Base-by-base conservation (phyloP, 441 rosid genomes). In the Lepidium campestre region DNA sequence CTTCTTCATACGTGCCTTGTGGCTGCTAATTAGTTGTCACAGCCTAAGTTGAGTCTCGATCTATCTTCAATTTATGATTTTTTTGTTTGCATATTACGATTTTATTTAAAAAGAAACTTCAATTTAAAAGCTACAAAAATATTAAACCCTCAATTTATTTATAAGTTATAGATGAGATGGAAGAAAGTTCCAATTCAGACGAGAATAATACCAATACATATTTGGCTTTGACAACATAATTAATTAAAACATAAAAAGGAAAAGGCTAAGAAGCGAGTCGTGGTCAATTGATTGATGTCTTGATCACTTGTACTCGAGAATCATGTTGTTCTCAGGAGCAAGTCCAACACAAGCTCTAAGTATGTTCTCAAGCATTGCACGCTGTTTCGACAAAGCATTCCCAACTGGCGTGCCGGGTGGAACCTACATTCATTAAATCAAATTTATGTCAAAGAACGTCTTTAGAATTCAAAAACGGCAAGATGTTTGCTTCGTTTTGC, bases 291-390 rank as follows among this genome's bases (percentile, higher is more conserved):
- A 58, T 19, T 20, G 29, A 17, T 57, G 11, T 37, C 10, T 13
- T 14, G 93, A 97, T 59, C 62, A 91, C 82, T 91, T 93, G 88
- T 89, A 93, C 62, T 93, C 97, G 85, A 93, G 77, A 62, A 93
- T 93, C 99, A 93, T 93, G 87, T 93, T 91, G 82, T 89, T 91
- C 79, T 93, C 97, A 2, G 96, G 95, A 22, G 96, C 87, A 82
- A 91, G 80, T 8, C 99, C 97, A 58, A 93, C 78, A 55, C 99
- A 91, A 48, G 96, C 97, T 82, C 99, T 83, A 71, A 93, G 61
- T 55, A 91, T 89, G 78, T 93, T 93, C 87, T 93, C 99, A 17
- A 91, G 89, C 99, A 93, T 93, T 1, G 97, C 95, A 10, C 96
- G 79, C 80, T 93, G 99, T 84, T 93, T 93, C 4, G 99, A 76